These are phyloP conservation scores for Hypomyces perniciosus DNA, from an alignment of 2,329 filamentous ascomycete species.

Conservation along the genomic window DNA sequence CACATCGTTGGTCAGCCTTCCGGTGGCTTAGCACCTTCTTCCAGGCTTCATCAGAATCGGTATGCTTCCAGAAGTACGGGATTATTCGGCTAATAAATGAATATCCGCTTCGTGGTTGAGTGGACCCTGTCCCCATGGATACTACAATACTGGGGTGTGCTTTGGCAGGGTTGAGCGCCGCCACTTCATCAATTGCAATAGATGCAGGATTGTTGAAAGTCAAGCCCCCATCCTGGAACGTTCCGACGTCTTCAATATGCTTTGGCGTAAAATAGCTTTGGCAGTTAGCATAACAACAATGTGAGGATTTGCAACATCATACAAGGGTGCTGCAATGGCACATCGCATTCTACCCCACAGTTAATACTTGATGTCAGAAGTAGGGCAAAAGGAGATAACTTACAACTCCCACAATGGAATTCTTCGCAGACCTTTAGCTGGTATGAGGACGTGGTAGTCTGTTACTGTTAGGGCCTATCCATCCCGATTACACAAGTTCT, in stretches of 20 bases:
- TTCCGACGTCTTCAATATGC: conserved; percentile 11
- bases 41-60: conserved; percentile 13
- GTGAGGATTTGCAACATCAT: conserved; percentile 3
- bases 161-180: conserved; percentile 7
- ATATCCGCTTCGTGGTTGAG: conserved; percentile 2
- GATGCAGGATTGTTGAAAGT: conserved; percentile 17
- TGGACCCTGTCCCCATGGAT: conserved; percentile 15
- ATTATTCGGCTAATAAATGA: conserved; percentile 8
- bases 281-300: background rate
- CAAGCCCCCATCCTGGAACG: conserved; percentile 18
- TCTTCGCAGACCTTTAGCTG: background rate
- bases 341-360: conserved; percentile 8
- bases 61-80: conserved; percentile 11
- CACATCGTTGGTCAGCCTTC: conserved; percentile 1
- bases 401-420: background rate
- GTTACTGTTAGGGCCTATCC: background rate
- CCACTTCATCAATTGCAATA: conserved; percentile 16
- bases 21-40: conserved; percentile 13
- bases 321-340: conserved; percentile 16
- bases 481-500: background rate
- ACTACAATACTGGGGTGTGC: conserved; percentile 17
- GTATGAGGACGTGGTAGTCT: conserved; percentile 11
- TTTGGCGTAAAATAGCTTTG: conserved; percentile 14
- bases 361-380: background rate
- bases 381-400: background rate